Conservation (phyloP, 2,329 filamentous ascomycete species). For the Calonectria pteridis region DNA sequence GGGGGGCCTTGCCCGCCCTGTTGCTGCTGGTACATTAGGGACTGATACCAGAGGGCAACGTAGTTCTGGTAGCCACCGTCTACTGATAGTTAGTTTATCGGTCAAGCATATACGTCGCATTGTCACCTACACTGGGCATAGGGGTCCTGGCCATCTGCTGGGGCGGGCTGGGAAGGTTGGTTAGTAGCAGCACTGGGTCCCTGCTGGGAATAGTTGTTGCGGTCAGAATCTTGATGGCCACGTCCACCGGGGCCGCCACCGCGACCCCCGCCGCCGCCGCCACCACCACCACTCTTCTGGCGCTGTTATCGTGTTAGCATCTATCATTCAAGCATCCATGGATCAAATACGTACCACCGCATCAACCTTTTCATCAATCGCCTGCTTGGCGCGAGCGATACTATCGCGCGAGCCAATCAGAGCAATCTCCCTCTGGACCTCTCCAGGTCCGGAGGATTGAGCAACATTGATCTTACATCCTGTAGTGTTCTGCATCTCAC, state of each 20-base stretch:
- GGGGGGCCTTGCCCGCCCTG: conserved; percentile 54
- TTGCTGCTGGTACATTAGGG: conserved; percentile 62
- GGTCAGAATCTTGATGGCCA: conserved; percentile 67
- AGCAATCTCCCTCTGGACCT: conserved; percentile 87
- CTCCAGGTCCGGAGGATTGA: conserved; percentile 80
- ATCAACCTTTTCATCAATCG: conserved; percentile 93
- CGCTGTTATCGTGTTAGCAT: conserved; percentile 56
- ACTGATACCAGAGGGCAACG: conserved; percentile 84
- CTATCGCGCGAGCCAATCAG: conserved; percentile 83
- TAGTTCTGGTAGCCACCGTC: conserved; percentile 88
- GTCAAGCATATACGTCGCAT: neutral
- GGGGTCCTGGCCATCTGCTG: conserved; percentile 70
- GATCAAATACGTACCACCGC: conserved; percentile 75
- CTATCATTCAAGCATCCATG: neutral
- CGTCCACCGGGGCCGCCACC: conserved; percentile 56
- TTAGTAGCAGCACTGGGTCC: conserved; percentile 57
- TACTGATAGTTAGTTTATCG: conserved; percentile 48
- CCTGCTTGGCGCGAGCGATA: conserved; percentile 83
- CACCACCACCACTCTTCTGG: conserved; percentile 64
- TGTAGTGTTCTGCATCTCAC: conserved; percentile 89
- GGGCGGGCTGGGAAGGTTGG: conserved; percentile 57
- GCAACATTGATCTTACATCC: conserved; percentile 97
- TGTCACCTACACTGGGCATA: conserved; percentile 78
- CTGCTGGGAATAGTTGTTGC: conserved; percentile 64
- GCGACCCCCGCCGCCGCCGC: conserved; percentile 53